Evolutionary conservation across 441 rosid genomes (phyloP).

Genomic region (Eruca vesicaria): DNA sequence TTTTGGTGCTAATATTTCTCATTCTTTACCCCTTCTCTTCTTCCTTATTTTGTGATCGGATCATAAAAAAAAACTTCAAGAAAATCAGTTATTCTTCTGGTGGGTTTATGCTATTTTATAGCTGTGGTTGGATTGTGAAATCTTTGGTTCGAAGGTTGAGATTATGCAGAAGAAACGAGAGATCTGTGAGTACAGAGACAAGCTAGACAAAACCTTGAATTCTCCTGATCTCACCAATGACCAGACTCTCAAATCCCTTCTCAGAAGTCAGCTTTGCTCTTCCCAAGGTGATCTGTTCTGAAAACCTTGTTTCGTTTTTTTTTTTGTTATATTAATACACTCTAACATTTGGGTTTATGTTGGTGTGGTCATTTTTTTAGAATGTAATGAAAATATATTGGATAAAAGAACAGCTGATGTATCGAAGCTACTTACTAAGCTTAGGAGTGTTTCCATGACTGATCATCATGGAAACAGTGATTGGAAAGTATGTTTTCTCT

Average conservation of each 20-base stretch:
- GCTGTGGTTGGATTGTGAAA: neutral
- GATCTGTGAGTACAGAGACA: slow-evolving; percentile 66
- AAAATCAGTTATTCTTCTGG: neutral
- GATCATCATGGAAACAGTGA: slow-evolving; percentile 46
- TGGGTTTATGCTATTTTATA: neutral
- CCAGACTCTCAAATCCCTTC: slow-evolving; percentile 56
- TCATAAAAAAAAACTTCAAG: neutral
- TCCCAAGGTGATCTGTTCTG: slow-evolving; percentile 43
- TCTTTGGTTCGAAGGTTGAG: neutral
- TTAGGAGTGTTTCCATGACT: slow-evolving; percentile 68
- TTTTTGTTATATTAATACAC: neutral
- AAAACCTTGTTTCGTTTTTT: neutral
- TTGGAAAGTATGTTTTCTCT: slow-evolving; percentile 90
- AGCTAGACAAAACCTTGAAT: slow-evolving; percentile 73
- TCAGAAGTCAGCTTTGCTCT: slow-evolving; percentile 57
- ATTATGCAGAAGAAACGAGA: slow-evolving; percentile 55
- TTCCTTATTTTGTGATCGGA: neutral
- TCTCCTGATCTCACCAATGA: slow-evolving; percentile 63
- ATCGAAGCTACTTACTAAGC: slow-evolving; percentile 65
- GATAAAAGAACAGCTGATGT: slow-evolving; percentile 62
- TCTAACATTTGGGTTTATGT: slow-evolving; percentile 16
- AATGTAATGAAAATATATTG: slow-evolving; percentile 47
- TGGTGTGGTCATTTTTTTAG: slow-evolving; percentile 40
- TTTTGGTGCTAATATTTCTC: neutral
- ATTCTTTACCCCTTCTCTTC: neutral